A percentile compares a stretch with the other conserved stretches of the same genome.
These are phyloP conservation scores for Entelexis paramagnoliae DNA, from an alignment of 1,139 yeast species.

Conservation along the genomic window DNA sequence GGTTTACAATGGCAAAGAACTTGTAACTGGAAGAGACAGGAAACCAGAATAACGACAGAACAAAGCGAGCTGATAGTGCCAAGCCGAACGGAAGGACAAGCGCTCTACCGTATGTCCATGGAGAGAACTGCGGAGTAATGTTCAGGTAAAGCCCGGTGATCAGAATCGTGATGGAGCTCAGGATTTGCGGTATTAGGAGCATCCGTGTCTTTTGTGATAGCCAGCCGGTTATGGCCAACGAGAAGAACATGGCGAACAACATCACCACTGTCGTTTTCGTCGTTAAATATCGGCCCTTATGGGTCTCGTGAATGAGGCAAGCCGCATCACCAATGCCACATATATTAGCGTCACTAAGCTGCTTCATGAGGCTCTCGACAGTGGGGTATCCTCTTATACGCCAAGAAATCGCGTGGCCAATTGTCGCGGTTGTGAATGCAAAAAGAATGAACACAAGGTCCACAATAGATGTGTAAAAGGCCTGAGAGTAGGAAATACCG, in stretches of 20 bases:
- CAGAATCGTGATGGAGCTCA: slow-evolving; percentile 11
- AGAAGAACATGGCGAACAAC: slow-evolving; percentile 23
- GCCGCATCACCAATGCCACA: slow-evolving; percentile 23
- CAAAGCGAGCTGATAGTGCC: slow-evolving; percentile 17
- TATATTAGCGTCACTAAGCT: slow-evolving; percentile 22
- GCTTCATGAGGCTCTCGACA: slow-evolving; percentile 10
- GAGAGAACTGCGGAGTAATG: slow-evolving; percentile 25
- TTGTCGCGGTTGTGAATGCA: slow-evolving; percentile 22
- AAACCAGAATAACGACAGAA: slow-evolving; percentile 23
- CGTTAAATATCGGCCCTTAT: slow-evolving; percentile 25
- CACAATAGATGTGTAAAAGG: slow-evolving; percentile 18
- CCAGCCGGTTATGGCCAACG: not conserved
- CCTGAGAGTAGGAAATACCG: slow-evolving; percentile 23
- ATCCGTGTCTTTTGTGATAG: not conserved
- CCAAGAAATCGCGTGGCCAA: slow-evolving; percentile 25
- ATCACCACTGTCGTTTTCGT: slow-evolving; percentile 23
- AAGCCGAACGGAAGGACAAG: slow-evolving; percentile 25
- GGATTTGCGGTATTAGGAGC: not conserved
- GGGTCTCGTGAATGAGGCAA: slow-evolving; percentile 22
- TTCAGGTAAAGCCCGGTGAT: slow-evolving; percentile 20
- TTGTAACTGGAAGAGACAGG: slow-evolving; percentile 26
- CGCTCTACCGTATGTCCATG: slow-evolving; percentile 21
- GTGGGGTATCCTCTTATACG: slow-evolving; percentile 26
- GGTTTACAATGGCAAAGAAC: slow-evolving; percentile 12
- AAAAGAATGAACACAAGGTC: slow-evolving; percentile 19